These are phyloP conservation scores for Plasmodium fragile DNA, from an alignment of 169 alveolate species.

Conservation along the genomic window DNA sequence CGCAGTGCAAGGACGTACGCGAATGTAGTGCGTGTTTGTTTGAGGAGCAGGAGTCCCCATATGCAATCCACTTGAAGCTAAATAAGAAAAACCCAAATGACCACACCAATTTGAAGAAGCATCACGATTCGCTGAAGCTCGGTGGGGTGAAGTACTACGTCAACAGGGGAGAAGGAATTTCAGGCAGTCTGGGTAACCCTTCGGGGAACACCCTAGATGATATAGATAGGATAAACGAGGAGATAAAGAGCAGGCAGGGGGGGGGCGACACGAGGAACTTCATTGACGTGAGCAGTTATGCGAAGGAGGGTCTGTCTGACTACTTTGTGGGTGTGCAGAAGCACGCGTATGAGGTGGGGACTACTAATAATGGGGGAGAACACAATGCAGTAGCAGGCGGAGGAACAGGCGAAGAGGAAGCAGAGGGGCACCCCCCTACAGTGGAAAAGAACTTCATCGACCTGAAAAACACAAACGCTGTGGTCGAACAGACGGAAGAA, in stretches of 20 bases:
- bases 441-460: not conserved
- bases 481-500: slow-evolving; percentile 21
- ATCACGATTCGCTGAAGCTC: slow-evolving; percentile 48
- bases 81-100: slow-evolving; percentile 8
- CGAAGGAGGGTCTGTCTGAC: not conserved
- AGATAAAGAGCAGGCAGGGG: slow-evolving; percentile 10
- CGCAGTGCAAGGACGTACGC: slow-evolving; percentile 20
- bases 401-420: not conserved
- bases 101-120: slow-evolving; percentile 53
- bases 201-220: slow-evolving; percentile 10
- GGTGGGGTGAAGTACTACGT: slow-evolving; percentile 71
- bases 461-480: not conserved
- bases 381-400: not conserved
- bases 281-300: slow-evolving; percentile 7
- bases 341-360: slow-evolving; percentile 28
- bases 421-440: not conserved
- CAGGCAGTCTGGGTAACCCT: slow-evolving; percentile 48
- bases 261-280: slow-evolving; percentile 8
- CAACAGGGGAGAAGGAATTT: slow-evolving; percentile 63
- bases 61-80: slow-evolving; percentile 51
- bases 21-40: slow-evolving; percentile 51
- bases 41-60: slow-evolving; percentile 49
- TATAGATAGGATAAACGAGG: slow-evolving; percentile 23
- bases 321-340: slow-evolving; percentile 12
- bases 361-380: too few relatives aligned